These are phyloP conservation scores for Waltergamsia citrina DNA, from an alignment of 2,329 filamentous ascomycete species.

Conservation along the genomic window DNA sequence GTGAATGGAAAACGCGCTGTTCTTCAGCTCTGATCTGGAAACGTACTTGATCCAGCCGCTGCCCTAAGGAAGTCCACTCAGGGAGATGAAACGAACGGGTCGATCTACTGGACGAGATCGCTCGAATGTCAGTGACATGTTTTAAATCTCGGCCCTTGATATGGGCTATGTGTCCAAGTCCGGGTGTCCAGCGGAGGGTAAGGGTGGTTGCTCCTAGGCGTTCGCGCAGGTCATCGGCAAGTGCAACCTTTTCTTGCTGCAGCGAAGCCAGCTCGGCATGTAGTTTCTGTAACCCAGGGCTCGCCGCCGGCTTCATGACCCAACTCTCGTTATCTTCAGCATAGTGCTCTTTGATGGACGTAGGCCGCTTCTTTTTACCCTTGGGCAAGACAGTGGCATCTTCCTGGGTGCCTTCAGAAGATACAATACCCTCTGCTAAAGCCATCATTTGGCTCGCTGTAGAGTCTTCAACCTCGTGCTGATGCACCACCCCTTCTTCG, in stretches of 20 bases:
- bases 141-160: constrained; percentile 70
- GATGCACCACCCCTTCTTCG: constrained; percentile 77
- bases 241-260: constrained; percentile 43
- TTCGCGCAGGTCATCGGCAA: constrained; percentile 53
- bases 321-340: constrained; percentile 50
- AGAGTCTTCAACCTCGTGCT: constrained; percentile 67
- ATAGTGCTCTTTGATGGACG: constrained; percentile 47
- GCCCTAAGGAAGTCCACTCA: constrained; percentile 77
- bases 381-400: constrained; percentile 45
- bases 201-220: constrained; percentile 55
- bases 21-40: constrained; percentile 77
- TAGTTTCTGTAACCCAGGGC: constrained; percentile 50
- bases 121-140: constrained; percentile 19
- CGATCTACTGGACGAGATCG: constrained; percentile 68
- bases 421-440: constrained; percentile 63
- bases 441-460: constrained; percentile 62
- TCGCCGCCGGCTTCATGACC: constrained; percentile 63
- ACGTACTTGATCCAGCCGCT: constrained; percentile 67
- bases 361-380: constrained; percentile 31
- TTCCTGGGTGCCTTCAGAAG: constrained; percentile 54
- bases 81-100: constrained; percentile 78
- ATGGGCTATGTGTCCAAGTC: constrained; percentile 83
- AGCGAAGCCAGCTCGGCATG: constrained; percentile 59
- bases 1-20: constrained; percentile 62
- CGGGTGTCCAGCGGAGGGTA: constrained; percentile 77